Evolutionary conservation across 345 rosid species (phyloP), one percentile per base, ranked within the genome.

Genomic region (Erysimum cheiranthoides): DNA sequence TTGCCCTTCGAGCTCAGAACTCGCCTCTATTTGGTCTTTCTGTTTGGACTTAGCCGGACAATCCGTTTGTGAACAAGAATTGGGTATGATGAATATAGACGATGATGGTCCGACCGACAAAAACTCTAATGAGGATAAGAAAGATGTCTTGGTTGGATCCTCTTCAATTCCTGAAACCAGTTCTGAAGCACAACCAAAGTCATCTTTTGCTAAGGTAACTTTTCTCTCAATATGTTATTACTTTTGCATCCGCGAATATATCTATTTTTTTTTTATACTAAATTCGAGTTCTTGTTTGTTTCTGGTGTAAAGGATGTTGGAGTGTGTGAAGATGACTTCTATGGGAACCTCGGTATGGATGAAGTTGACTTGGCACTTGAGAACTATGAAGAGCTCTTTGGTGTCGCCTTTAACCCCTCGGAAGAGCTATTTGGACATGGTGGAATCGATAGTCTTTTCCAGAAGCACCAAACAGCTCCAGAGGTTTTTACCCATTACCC

Each of bases 331-430:
- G 93, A 87, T 81, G 88, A 82, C 59, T 73, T 88, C 43, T 92
- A 85, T 73, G 92, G 70, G 17, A 92, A 88, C 74, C 83, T 92
- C 11, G 78, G 88, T 81, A 92, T 92, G 94, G 98, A 89, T 85
- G 98, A 90, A 82, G 66, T 95, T 80, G 97, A 88, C 72, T 74
- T 95, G 86, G 87, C 81, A 74, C 82, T 90, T 56, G 98, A 95
- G 80, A 89, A 92, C 79, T 92, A 92, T 79, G 99, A 95, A 78
- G 98, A 95, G 79, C 96, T 95, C 61, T 95, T 95, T 69, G 96
- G 97, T n/a, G 74, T 83, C 14, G 82, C 94, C 66, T 89, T 92
- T 27, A 90, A 87, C 80, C 78, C 89, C 60, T 79, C 93, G 3
- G 96, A 88, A 76, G 89, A 89, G 82, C 88, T 91, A 54, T 77